Evolutionary conservation across 2,329 filamentous ascomycete genomes (phyloP).

Genomic region (Apiospora pterosperma): DNA sequence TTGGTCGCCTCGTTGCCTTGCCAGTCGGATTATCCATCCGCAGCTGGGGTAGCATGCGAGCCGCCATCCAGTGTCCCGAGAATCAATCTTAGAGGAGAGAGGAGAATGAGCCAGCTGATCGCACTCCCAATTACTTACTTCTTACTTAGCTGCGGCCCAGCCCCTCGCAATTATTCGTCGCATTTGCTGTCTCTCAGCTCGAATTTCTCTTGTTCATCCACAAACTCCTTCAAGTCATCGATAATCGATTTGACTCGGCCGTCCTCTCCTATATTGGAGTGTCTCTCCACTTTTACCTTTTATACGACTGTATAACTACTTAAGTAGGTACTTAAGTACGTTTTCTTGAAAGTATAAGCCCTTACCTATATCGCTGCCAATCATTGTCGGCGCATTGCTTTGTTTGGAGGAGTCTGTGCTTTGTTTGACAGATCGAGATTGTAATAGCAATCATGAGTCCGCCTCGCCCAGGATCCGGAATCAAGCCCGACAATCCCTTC

Average conservation of each 20-base stretch:
- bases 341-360: too few species aligned
- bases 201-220: neutral
- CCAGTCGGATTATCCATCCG: too few species aligned
- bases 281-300: neutral
- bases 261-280: neutral
- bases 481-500: neutral
- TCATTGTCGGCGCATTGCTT: neutral
- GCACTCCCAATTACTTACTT: neutral
- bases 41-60: neutral
- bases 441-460: neutral
- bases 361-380: neutral
- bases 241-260: neutral
- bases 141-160: neutral
- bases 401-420: neutral
- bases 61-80: neutral
- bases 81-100: neutral
- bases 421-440: neutral
- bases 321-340: too few species aligned
- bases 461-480: neutral
- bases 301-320: neutral
- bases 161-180: neutral
- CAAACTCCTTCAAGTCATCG: neutral
- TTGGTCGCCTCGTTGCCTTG: too few species aligned
- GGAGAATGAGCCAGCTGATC: neutral
- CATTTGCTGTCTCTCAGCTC: neutral